phyloP scores from a whole-genome alignment of 1,139 yeast genomes.

The Pichia sp. region DNA sequence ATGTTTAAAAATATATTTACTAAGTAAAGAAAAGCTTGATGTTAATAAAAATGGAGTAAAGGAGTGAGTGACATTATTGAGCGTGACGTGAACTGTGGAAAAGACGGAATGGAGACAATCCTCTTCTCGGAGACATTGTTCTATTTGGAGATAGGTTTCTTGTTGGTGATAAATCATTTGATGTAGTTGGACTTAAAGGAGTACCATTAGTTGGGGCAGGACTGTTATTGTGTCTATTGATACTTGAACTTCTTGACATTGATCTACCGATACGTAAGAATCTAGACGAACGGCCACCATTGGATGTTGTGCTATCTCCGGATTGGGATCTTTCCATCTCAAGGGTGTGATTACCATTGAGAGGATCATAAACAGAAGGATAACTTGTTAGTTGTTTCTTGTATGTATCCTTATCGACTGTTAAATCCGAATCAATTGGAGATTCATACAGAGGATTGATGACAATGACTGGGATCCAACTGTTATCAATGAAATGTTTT shows the following conservation, averaged over 20 bases:
- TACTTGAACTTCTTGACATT: constrained; percentile 20
- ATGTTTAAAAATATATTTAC: too few relatives aligned
- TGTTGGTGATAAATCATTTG: constrained; percentile 12
- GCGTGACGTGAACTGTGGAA: constrained; percentile 6
- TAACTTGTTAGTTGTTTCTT: constrained; percentile 11
- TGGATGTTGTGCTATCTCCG: not conserved
- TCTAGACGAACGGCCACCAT: constrained; percentile 23
- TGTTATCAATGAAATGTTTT: constrained; percentile 63
- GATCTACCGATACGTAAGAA: constrained; percentile 24
- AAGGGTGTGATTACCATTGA: constrained; percentile 4
- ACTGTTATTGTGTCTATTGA: constrained; percentile 12
- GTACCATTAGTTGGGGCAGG: constrained; percentile 1
- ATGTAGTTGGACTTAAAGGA: constrained; percentile 6
- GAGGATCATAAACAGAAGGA: constrained; percentile 21
- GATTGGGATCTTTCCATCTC: constrained; percentile 16
- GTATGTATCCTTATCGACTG: constrained; percentile 5
- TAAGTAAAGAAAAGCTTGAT: too few relatives aligned
- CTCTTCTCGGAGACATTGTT: constrained; percentile 28
- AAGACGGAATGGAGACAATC: constrained; percentile 30
- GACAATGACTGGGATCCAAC: constrained; percentile 66
- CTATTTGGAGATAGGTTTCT: constrained; percentile 20
- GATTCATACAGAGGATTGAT: constrained; percentile 54
- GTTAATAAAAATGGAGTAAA: too few relatives aligned
- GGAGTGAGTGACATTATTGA: not conserved
- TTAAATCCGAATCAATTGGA: not conserved